Base-by-base conservation (phyloP, 2,329 filamentous ascomycete genomes). In the Cladosporium sp. region DNA sequence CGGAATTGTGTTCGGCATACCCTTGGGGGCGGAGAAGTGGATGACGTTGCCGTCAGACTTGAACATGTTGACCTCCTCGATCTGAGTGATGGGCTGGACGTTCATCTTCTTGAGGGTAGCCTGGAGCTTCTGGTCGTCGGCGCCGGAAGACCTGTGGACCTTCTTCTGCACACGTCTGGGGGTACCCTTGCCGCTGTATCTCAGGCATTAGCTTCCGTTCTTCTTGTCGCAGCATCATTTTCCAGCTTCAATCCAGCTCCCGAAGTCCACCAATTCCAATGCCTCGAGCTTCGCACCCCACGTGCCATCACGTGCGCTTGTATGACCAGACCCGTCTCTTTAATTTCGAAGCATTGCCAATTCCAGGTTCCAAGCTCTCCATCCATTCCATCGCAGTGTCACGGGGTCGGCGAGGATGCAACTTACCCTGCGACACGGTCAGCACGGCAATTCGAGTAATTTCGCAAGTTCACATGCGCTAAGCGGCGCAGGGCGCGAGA, bases 41-140 rank as follows among this genome's bases (percentile, higher is more conserved):
- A 99, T 98, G 82, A 99, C 95, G 82, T 99, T 99, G 82, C 95
- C 95, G 80, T 99, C 95, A 80, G 91, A 91, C 91, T 99, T 99
- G 90, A 99, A 99, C 95, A 99, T 99, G 90, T 99, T 99, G 81
- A 99, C 95, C 87, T 99, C 95, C 89, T 99, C 95, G 77, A 99
- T 99, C 73, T 91, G 92, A 86, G 96, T 93, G 83, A 99, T 98
- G 77, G 95, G 95, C 88, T 99, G 95, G 67, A 96, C 94, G 84
- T 98, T 98, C 82, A 99, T 89, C 91, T 99, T 99, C 91, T 99
- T 99, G 73, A 99, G 88, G 69, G 92, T 85, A 69, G 90, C 88
- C 86, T 99, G 95, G 72, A 99, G 92, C 89, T 99, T 99, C 92
- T 97, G 98, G 90, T 99, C 95, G 81, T 99, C 95, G 82, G 91